Evolutionary conservation across 768 basidiomycete genomes (phyloP), one percentile per base, ranked within the genome.

Genomic region (Lactifluus rugatus): DNA sequence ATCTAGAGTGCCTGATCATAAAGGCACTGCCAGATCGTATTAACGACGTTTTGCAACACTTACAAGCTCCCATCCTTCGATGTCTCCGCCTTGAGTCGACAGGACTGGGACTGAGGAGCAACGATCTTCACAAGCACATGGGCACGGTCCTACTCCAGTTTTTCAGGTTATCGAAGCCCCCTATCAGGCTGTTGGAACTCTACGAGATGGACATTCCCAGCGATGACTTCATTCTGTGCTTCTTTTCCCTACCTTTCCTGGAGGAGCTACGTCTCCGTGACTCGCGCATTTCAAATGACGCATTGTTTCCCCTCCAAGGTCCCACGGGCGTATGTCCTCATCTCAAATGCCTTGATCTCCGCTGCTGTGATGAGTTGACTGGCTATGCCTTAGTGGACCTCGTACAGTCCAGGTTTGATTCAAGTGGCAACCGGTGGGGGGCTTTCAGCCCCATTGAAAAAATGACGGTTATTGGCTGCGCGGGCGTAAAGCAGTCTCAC

Each of bases 301-400:
- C 75, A 21, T 57, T 83, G 10, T 59, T 65, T 31, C 62, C 68
- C 31, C 65, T 82, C 44, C 64, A 69, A 44, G 76, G 75, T 2
- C 71, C 72, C 14, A 63, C 54, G 6, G 75, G 74, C 13, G 63
- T 74, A 14, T 84, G 81, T 58, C 81, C 77, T 25, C 67, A 65
- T 53, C 75, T 84, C 44, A 65, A 67, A 44, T 70, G 70, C 48
- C 66, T 85, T 51, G 81, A 84, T 65, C 67, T 84, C 49, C 75
- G 81, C 26, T 84, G 81, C 82, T 84, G 82, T 63, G 74, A 76
- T 11, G 75, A 81, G 55, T 66, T 85, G 6, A 75, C 73, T 28
- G 81, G 82, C 19, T 67, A 65, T 2, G 76, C 77, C 21, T 69
- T 84, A 39, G 81, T 79, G 39, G 69, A 75, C 32, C 68, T 84